phyloP scores from a whole-genome alignment of 2,329 filamentous ascomycete genomes.

The Colletotrichum euphorbiae region DNA sequence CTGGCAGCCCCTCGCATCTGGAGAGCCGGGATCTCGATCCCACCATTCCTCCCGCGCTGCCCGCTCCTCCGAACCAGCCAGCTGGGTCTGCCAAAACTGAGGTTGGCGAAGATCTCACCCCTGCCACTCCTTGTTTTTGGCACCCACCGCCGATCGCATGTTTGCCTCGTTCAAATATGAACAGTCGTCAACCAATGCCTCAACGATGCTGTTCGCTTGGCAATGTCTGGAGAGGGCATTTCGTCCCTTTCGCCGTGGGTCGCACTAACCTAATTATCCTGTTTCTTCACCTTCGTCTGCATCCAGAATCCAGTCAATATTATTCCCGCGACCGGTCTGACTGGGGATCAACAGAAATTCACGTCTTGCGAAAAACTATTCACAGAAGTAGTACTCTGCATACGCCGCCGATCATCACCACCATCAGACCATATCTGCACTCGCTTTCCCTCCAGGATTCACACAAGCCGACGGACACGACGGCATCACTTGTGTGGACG shows the following conservation, averaged over 20 bases:
- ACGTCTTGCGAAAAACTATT: neutral
- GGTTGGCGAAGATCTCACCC: neutral
- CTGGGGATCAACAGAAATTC: neutral
- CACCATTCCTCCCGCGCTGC: slow-evolving; percentile 18
- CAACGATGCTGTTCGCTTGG: too few relatives aligned
- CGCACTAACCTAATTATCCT: too few relatives aligned
- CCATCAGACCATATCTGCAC: neutral
- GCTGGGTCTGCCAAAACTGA: slow-evolving; percentile 15
- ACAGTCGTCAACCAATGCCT: neutral
- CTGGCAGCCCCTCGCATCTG: neutral
- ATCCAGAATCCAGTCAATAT: neutral
- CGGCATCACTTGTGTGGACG: neutral
- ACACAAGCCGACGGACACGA: neutral
- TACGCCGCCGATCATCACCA: slow-evolving; percentile 1
- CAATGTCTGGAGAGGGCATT: too few relatives aligned
- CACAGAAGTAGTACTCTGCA: slow-evolving; percentile 3
- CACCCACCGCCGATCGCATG: neutral
- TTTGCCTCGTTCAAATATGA: neutral
- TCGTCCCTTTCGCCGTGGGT: too few relatives aligned
- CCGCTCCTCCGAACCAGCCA: slow-evolving; percentile 29
- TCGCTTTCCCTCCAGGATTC: neutral
- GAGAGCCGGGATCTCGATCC: slow-evolving; percentile 4
- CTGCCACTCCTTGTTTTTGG: neutral
- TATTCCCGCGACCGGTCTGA: neutral
- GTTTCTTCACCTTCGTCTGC: neutral